Evolutionary conservation across 1,284 basidiomycete species (phyloP).

Genomic region (Chalciporus sp.): DNA sequence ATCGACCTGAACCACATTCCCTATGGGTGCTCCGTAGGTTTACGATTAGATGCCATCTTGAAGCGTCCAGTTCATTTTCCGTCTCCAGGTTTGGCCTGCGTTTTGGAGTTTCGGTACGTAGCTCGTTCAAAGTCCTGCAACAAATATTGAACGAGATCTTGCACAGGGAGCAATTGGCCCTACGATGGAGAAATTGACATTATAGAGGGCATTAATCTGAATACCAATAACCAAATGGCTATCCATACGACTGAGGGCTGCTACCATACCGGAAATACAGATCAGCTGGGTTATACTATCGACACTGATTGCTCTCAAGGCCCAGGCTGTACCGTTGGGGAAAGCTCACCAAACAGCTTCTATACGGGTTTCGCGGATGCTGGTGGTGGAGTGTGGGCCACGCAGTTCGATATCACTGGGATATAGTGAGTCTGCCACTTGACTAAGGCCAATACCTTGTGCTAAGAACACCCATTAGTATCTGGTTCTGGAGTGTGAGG

Average conservation of each 20-base stretch:
- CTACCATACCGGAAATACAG: slow-evolving; percentile 32
- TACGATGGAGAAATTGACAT: slow-evolving; percentile 54
- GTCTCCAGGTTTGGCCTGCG: slow-evolving; percentile 49
- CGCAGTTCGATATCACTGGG: slow-evolving; percentile 64
- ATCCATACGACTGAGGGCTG: slow-evolving; percentile 54
- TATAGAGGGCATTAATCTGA: slow-evolving; percentile 57
- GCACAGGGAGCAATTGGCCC: slow-evolving; percentile 43
- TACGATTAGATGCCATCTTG: slow-evolving; percentile 9
- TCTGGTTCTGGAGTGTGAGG: slow-evolving; percentile 81
- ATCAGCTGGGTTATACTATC: slow-evolving; percentile 38
- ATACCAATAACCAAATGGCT: slow-evolving; percentile 60
- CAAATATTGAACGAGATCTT: slow-evolving; percentile 2
- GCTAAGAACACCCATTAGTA: slow-evolving; percentile 34
- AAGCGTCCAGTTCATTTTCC: not conserved
- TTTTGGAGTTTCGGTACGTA: slow-evolving; percentile 48
- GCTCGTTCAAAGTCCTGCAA: not conserved
- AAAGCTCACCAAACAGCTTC: slow-evolving; percentile 61
- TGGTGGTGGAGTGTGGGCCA: slow-evolving; percentile 75
- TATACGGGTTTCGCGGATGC: slow-evolving; percentile 58
- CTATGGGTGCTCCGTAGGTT: slow-evolving; percentile 64
- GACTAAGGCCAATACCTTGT: not conserved
- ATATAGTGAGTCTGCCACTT: slow-evolving; percentile 52
- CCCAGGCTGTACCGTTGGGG: slow-evolving; percentile 65
- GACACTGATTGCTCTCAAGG: slow-evolving; percentile 50
- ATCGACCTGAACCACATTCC: slow-evolving; percentile 65